Evolutionary conservation across 257 asterid species (phyloP), one percentile per base, ranked within the genome.

Genomic region (Solanum acaule): DNA sequence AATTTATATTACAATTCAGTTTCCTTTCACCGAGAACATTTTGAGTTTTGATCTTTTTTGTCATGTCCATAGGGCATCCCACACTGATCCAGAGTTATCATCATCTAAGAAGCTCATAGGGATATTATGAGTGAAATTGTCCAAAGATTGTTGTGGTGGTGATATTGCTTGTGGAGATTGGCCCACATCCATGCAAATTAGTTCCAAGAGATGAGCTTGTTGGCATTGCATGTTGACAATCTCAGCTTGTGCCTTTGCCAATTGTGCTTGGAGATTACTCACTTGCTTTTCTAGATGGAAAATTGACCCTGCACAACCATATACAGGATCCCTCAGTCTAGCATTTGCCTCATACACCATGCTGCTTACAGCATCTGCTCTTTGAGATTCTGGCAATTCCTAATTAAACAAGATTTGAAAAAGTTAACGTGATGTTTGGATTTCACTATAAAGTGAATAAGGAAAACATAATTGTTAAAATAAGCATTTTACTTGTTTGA

Each of bases 221-320:
- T 94, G 96, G 90, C 93, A 93, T 87, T 94, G 95, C 94, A 95
- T 87, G 89, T 91, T 95, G 86, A 93, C 85, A 33, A 94, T 38
- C 86, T 95, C 92, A 6, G 98, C 98, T 82, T 93, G 95, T 33
- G 98, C 91, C 42, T 91, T 91, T 0, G 98, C 98, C 20, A 95
- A 88, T 23, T 95, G 98, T 68, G 93, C 93, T 82, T 95, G 98
- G 61, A 95, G 96, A 27, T 93, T 94, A 87, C 15, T 90, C 13
- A 95, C 92, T 90, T 93, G 98, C 52, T 29, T 29, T 29, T 29
- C 2, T 29, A 29, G 31, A 29, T 29, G 31, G 31, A 29, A 29
- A 29, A 29, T 29, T 29, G 31, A 29, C 31, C 31, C 31, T 29
- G 31, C 31, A 29, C 31, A 29, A 29, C 31, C 31, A 29, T 29